These are phyloP conservation scores for Nicotiana tomentosiformis DNA, from an alignment of 257 asterid genomes.

Conservation along the genomic window DNA sequence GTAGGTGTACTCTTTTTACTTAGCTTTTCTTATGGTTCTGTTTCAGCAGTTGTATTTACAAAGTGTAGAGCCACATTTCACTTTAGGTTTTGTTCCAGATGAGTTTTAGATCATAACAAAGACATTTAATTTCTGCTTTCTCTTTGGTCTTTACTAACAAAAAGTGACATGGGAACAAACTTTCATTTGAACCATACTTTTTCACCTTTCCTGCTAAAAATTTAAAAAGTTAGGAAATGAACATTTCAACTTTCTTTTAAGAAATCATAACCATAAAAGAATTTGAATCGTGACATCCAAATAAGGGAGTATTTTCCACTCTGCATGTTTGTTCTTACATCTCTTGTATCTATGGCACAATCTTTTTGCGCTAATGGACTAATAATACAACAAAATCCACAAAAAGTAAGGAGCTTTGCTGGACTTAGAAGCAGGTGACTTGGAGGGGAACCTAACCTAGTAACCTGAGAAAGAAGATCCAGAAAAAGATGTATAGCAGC, in stretches of 20 bases:
- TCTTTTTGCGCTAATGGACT: neutral
- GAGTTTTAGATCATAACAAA: neutral
- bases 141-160: neutral
- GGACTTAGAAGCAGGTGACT: neutral
- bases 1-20: slow-evolving; percentile 29
- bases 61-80: neutral
- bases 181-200: neutral
- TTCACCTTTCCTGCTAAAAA: neutral
- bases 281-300: neutral
- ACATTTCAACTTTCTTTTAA: neutral
- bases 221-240: neutral
- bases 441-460: neutral
- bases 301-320: neutral
- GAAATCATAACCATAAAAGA: neutral
- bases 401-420: neutral
- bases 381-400: neutral
- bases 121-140: neutral
- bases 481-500: neutral
- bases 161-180: neutral
- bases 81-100: neutral
- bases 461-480: neutral
- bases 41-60: neutral
- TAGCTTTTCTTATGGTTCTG: neutral
- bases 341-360: neutral
- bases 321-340: neutral